Base-by-base conservation (phyloP, 495 filamentous ascomycete genomes). In the Aspergillus bertholletiae region DNA sequence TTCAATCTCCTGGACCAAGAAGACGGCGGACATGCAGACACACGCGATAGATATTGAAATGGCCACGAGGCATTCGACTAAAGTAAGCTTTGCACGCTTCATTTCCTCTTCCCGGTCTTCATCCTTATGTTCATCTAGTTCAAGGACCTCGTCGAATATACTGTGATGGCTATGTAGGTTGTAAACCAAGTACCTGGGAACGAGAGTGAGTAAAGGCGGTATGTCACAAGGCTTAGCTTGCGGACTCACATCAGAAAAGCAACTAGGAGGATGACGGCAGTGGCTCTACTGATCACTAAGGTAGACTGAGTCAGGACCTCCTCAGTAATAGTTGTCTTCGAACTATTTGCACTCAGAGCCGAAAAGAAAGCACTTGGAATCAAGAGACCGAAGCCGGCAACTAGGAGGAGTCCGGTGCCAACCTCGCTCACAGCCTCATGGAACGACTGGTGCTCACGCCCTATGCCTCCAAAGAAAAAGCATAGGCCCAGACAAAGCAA, bases 151-250 rank as follows among this genome's bases (percentile, higher is more conserved):
- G 57, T 84, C 82, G 74, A 89, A 96, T 45, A 96, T 84, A 35
- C 84, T 80, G 64, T 95, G 86, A 68, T 96, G 90, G 7, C 89
- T 90, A 45, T 81, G 85, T 56, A 88, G 79, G 62, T 96, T 92
- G 74, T 93, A 97, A 58, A 78, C 86, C 40, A 92, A 64, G 63
- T 87, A 96, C 58, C 88, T 85, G 53, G 2, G 12, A 20, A 20
- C 35, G 4, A 24, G 13, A 23, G 58, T 73, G 20, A 68, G 62
- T 32, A 39, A n/a, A 51, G 21, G 5, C 18, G 11, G 15, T 5
- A 2, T 43, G 39, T 15, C 26, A 21, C 34, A n/a, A n/a, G n/a
- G 12, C 40, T 11, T 20, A 5, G 18, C 20, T 49, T 17, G 17
- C 23, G 5, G 20, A 65, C 62, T 59, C 30, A 83, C 74, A 83